These are phyloP conservation scores for Eucalyptus victrix DNA, from an alignment of 345 rosid species.

Conservation along the genomic window DNA sequence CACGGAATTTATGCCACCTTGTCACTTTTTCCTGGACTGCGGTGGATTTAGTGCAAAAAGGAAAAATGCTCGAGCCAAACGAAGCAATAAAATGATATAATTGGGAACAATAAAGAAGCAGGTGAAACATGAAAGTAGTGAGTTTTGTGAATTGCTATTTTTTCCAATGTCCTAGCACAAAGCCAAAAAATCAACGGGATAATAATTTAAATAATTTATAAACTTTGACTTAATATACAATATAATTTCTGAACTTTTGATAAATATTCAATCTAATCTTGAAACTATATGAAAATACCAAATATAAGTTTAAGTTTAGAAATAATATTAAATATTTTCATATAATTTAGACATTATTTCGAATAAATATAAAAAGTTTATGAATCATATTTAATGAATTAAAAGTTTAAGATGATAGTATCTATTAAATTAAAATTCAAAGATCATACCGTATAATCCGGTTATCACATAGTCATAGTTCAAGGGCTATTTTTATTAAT, in stretches of 20 bases:
- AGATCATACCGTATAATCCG: fast-evolving
- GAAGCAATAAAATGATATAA: background rate
- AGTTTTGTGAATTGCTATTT: background rate
- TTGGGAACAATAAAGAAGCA: background rate
- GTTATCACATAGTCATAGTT: no score
- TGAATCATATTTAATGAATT: fast-evolving
- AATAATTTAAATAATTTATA: no score
- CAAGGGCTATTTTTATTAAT: background rate
- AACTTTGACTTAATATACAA: no score
- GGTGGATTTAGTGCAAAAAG: background rate
- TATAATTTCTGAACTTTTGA: fast-evolving
- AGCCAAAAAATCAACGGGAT: background rate
- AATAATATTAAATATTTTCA: no score
- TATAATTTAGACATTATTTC: fast-evolving
- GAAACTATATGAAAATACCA: no score
- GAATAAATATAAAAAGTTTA: fast-evolving
- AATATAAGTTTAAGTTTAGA: no score
- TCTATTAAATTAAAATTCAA: fast-evolving
- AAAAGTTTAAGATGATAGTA: fast-evolving
- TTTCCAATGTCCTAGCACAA: background rate
- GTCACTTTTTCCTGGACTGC: background rate
- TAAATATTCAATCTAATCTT: no score
- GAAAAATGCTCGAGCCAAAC: background rate
- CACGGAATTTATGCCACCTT: background rate
- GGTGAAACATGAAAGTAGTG: background rate